These are phyloP conservation scores for Mucor mucedo DNA, from an alignment of 371 early-diverging fungal species.

Conservation along the genomic window DNA sequence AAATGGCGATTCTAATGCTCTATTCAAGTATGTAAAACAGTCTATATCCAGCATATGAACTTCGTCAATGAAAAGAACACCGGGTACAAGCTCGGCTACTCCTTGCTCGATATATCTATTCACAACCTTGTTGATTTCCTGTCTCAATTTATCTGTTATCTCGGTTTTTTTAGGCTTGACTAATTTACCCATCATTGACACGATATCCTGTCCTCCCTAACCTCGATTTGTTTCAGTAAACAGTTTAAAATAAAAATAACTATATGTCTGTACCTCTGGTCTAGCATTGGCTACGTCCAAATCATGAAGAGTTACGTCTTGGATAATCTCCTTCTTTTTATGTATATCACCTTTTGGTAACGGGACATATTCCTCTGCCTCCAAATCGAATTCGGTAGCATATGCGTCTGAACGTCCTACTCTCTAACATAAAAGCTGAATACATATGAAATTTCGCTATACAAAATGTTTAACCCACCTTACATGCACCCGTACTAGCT, in stretches of 20 bases:
- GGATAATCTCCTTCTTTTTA: constrained; percentile 96
- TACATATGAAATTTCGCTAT: neutral
- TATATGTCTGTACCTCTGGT: constrained; percentile 59
- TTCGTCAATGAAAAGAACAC: constrained; percentile 98
- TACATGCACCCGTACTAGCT: constrained; percentile 96
- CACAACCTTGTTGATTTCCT: constrained; percentile 99
- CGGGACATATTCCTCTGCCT: constrained; percentile 97
- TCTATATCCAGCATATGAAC: constrained; percentile 99
- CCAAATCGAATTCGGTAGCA: constrained; percentile 96
- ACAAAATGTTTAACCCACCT: constrained; percentile 49
- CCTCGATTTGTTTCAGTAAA: too few relatives aligned
- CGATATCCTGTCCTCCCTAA: constrained; percentile 93
- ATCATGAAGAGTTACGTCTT: constrained; percentile 98
- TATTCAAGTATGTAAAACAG: constrained; percentile 98
- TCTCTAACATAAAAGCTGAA: constrained; percentile 54
- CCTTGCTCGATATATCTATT: constrained; percentile 99
- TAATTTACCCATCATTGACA: constrained; percentile 97
- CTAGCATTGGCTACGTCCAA: constrained; percentile 98
- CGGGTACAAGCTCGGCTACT: constrained; percentile 96
- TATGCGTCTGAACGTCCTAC: constrained; percentile 96
- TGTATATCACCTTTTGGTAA: constrained; percentile 99
- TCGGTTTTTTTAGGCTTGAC: constrained; percentile 98
- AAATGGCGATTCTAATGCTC: constrained; percentile 93
- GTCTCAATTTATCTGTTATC: constrained; percentile 96
- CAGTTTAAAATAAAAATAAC: too few relatives aligned